Conservation (phyloP, 2,329 filamentous ascomycete genomes). For the Fusarium albosuccineum region DNA sequence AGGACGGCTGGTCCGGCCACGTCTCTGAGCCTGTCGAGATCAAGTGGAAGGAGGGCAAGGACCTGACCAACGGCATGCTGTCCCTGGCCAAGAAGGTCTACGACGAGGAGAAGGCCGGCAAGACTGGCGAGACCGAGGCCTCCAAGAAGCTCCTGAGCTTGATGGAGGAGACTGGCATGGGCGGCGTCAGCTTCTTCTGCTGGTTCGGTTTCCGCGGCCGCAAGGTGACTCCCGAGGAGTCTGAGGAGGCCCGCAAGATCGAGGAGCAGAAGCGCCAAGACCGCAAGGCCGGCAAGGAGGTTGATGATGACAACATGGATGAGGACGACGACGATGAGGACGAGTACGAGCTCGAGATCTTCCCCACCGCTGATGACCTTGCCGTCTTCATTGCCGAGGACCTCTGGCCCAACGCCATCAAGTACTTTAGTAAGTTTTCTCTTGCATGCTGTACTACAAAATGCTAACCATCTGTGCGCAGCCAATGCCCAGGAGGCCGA, state of each 20-base stretch:
- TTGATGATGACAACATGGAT: constrained; percentile 56
- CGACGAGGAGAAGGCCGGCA: constrained; percentile 66
- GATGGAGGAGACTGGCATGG: constrained; percentile 72
- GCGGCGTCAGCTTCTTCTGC: constrained; percentile 84
- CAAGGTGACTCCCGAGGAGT: constrained; percentile 80
- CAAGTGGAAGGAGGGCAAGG: constrained; percentile 84
- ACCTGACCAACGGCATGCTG: constrained; percentile 85
- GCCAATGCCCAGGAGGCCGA: constrained; percentile 74
- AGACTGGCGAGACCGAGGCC: constrained; percentile 59
- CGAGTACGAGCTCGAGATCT: constrained; percentile 82
- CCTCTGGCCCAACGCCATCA: constrained; percentile 87
- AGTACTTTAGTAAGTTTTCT: constrained; percentile 83
- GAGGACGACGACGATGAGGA: constrained; percentile 73
- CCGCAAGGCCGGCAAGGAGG: constrained; percentile 64
- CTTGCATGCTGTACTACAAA: neutral
- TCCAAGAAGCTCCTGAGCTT: constrained; percentile 66
- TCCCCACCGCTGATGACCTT: constrained; percentile 87
- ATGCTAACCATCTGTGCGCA: constrained; percentile 52
- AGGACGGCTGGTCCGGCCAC: constrained; percentile 78
- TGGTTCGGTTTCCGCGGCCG: constrained; percentile 86
- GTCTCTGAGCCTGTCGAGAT: constrained; percentile 92
- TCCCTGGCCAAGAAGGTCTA: constrained; percentile 78
- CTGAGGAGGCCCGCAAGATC: constrained; percentile 69
- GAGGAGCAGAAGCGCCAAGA: constrained; percentile 69
- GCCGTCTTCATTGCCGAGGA: constrained; percentile 87